phyloP scores from a whole-genome alignment of 2,329 filamentous ascomycete species.

The Kalmusia sp. region DNA sequence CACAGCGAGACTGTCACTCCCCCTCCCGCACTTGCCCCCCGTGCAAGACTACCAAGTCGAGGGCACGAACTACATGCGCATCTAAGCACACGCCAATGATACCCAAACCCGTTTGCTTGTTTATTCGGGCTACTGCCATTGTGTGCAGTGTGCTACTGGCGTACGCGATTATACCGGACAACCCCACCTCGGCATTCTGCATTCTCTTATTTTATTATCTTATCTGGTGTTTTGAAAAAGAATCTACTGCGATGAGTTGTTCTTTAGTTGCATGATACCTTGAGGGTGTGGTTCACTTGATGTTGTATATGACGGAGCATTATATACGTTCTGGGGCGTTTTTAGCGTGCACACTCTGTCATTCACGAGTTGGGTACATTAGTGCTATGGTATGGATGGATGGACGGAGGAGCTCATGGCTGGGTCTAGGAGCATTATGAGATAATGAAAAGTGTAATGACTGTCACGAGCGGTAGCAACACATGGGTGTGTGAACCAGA shows the following conservation, averaged over 20 bases:
- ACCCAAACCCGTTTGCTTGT: too few species aligned
- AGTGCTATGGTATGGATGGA: background rate
- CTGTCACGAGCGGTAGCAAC: background rate
- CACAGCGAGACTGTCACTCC: slow-evolving; percentile 33
- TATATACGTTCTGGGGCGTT: background rate
- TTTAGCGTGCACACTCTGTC: slow-evolving; percentile 3
- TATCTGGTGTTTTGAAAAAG: background rate
- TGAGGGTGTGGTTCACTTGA: background rate
- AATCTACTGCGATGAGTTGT: background rate
- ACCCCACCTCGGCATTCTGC: background rate
- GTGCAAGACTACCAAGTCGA: slow-evolving; percentile 34
- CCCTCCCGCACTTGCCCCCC: slow-evolving; percentile 32
- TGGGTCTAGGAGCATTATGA: background rate
- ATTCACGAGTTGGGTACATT: background rate
- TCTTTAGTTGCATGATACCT: slow-evolving; percentile 16
- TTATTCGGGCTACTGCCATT: too few species aligned
- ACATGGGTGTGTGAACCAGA: slow-evolving; percentile 25
- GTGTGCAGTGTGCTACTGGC: too few species aligned
- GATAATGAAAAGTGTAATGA: slow-evolving; percentile 6
- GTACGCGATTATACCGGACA: background rate
- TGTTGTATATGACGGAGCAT: background rate
- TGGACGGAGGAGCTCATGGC: background rate
- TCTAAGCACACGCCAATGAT: slow-evolving; percentile 22
- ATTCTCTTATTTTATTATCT: background rate
- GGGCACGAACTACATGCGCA: slow-evolving; percentile 32